Evolutionary conservation across 2,329 filamentous ascomycete species (phyloP).

Genomic region (Fusarium temperatum): DNA sequence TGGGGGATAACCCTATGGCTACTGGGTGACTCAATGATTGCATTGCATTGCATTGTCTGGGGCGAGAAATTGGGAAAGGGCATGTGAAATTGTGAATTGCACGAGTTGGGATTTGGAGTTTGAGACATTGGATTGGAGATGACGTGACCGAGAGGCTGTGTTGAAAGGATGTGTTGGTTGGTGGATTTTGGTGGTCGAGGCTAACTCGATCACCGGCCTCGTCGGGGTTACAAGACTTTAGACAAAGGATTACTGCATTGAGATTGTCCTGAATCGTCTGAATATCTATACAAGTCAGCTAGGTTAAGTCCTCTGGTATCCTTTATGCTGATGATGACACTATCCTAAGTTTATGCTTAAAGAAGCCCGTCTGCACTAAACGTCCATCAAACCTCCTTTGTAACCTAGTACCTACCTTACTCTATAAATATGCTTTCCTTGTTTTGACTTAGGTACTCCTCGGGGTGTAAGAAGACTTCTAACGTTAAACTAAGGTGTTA

Average conservation of each 20-base stretch:
- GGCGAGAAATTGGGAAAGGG: not conserved
- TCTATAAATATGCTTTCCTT: too few relatives aligned
- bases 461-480: too few relatives aligned
- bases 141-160: not conserved
- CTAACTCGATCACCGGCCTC: not conserved
- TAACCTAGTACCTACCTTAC: too few relatives aligned
- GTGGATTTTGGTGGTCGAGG: not conserved
- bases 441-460: too few relatives aligned
- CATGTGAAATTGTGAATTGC: not conserved
- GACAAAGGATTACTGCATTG: not conserved
- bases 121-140: not conserved
- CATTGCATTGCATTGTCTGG: not conserved
- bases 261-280: not conserved
- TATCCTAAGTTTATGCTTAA: not conserved
- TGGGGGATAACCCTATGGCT: not conserved
- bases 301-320: not conserved
- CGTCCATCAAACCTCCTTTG: too few relatives aligned
- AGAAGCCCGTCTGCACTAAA: too few relatives aligned
- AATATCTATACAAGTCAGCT: not conserved
- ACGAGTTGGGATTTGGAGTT: not conserved
- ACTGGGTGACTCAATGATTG: constrained; percentile 3
- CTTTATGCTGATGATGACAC: not conserved
- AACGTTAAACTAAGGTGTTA: too few relatives aligned
- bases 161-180: not conserved
- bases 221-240: not conserved